A percentile compares a stretch with the other conserved stretches of the same genome.
These are phyloP conservation scores for Zizania palustris DNA, from an alignment of 202 grass and related monocot species.

Conservation along the genomic window DNA sequence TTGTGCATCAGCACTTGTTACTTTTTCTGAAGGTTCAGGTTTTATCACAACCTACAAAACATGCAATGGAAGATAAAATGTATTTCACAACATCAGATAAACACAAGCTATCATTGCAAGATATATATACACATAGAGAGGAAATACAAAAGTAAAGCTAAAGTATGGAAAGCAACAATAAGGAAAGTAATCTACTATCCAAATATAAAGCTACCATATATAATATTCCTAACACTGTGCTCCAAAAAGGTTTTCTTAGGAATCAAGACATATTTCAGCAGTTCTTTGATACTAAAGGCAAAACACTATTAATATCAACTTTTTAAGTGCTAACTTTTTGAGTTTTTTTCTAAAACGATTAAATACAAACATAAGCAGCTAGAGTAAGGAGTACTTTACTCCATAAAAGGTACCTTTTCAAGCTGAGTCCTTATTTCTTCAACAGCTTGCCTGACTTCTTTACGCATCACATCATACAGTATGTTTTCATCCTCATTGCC, in stretches of 20 bases:
- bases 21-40: constrained; percentile 58
- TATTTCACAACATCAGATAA: not conserved
- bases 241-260: too few species aligned
- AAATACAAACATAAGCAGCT: not conserved
- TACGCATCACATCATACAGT: constrained; percentile 78
- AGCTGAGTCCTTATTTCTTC: constrained; percentile 84
- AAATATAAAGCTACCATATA: too few species aligned
- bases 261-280: too few species aligned
- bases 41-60: constrained; percentile 60
- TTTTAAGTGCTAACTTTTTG: not conserved
- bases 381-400: not conserved
- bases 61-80: not conserved
- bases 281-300: too few species aligned
- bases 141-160: too few species aligned
- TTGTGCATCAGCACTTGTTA: constrained; percentile 47
- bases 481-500: constrained; percentile 41
- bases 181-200: too few species aligned
- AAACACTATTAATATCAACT: not conserved
- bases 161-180: too few species aligned
- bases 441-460: constrained; percentile 88
- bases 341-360: not conserved
- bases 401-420: constrained; percentile 59
- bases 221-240: too few species aligned
- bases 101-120: too few species aligned
- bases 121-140: too few species aligned